Percentiles rank a stretch among this genome's conserved stretches.
These are phyloP conservation scores for Gigaspora rosea DNA, from an alignment of 192 early-diverging fungal genomes.

Conservation along the genomic window DNA sequence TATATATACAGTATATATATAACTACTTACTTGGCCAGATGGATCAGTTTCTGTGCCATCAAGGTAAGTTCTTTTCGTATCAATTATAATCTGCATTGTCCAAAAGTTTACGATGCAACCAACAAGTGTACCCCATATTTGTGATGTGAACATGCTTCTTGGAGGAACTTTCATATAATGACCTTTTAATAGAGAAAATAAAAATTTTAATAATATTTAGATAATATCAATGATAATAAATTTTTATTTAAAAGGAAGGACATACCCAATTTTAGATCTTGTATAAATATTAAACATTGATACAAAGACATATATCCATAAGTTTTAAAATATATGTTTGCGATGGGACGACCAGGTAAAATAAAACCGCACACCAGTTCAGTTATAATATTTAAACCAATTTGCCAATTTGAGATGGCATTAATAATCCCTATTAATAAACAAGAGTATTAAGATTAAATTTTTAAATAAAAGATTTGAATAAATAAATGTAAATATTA, in stretches of 20 bases:
- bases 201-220: neutral
- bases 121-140: conserved; percentile 56
- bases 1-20: too few species aligned
- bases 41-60: conserved; percentile 8
- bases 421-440: conserved; percentile 39
- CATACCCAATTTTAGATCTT: conserved; percentile 70
- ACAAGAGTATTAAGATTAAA: neutral
- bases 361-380: conserved; percentile 59
- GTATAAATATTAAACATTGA: conserved; percentile 72
- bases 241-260: too few species aligned
- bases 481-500: neutral
- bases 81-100: conserved; percentile 31
- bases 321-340: conserved; percentile 62
- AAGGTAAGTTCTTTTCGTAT: neutral
- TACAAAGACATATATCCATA: conserved; percentile 57
- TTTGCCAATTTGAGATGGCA: conserved; percentile 54
- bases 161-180: conserved; percentile 72
- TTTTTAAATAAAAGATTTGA: neutral
- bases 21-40: neutral
- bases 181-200: neutral
- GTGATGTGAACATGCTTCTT: conserved; percentile 60
- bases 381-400: conserved; percentile 58
- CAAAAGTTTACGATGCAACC: conserved; percentile 41
- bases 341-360: conserved; percentile 55
- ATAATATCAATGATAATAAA: neutral